Percentiles rank a stretch among this genome's conserved stretches.
Conservation (phyloP, 2,329 filamentous ascomycete genomes). For the Fusarium siculi region DNA sequence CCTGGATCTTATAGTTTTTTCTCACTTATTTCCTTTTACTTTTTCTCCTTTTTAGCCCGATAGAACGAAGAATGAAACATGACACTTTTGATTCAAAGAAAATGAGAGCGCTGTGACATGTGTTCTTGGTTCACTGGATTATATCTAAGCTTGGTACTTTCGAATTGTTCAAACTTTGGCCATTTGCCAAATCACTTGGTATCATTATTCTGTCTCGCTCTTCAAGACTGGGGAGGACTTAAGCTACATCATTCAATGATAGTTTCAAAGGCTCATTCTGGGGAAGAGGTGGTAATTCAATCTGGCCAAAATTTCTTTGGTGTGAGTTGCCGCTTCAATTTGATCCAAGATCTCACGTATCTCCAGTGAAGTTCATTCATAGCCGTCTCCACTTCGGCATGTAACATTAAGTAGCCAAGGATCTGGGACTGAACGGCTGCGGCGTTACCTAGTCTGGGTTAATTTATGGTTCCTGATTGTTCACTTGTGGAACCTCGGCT, state of each 20-base stretch:
- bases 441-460: not conserved
- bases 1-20: constrained; percentile 6
- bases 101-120: not conserved
- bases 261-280: no score
- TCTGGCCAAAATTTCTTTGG: not conserved
- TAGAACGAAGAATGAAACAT: constrained; percentile 38
- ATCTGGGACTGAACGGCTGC: not conserved
- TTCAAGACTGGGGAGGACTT: not conserved
- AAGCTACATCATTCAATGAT: not conserved
- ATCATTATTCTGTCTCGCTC: not conserved
- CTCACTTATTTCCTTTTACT: constrained; percentile 8
- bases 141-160: not conserved
- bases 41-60: constrained; percentile 25
- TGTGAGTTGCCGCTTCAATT: not conserved
- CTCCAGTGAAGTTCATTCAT: not conserved
- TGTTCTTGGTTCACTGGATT: not conserved
- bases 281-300: not conserved
- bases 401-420: not conserved
- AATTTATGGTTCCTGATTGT: not conserved
- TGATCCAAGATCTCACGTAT: not conserved
- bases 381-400: constrained; percentile 10
- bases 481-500: constrained; percentile 37
- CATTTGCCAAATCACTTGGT: not conserved
- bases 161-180: not conserved
- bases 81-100: constrained; percentile 9